These are phyloP conservation scores for Acacia crassicarpa DNA, from an alignment of 306 rosid species.

Conservation along the genomic window DNA sequence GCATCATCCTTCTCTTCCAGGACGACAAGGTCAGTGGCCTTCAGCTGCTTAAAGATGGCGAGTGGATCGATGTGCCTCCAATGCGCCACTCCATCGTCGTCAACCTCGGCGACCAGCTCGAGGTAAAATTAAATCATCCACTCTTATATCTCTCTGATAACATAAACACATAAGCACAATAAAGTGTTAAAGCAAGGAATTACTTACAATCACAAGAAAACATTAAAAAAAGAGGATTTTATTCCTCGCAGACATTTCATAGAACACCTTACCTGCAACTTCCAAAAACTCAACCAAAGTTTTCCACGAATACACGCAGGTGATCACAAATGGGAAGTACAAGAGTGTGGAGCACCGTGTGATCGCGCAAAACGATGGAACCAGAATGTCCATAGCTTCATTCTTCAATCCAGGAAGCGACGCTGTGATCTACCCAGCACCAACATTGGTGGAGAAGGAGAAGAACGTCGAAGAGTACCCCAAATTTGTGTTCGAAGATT, in stretches of 20 bases:
- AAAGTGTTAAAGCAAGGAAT: not conserved
- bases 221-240: not conserved
- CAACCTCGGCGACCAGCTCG: slow-evolving; percentile 9
- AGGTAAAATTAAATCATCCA: not conserved
- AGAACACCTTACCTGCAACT: not conserved
- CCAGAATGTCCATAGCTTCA: slow-evolving; percentile 8
- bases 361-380: not conserved
- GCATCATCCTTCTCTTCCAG: slow-evolving; percentile 2
- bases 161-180: not conserved
- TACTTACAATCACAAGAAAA: not conserved
- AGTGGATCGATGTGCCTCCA: slow-evolving; percentile 5
- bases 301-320: not conserved
- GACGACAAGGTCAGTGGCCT: slow-evolving; percentile 1
- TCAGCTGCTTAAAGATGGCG: not conserved
- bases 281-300: not conserved
- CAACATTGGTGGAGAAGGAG: slow-evolving; percentile 50
- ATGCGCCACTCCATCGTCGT: slow-evolving; percentile 8
- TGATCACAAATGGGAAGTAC: slow-evolving; percentile 11
- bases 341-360: slow-evolving; percentile 8
- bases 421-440: not conserved
- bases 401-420: not conserved
- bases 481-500: slow-evolving; percentile 64
- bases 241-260: not conserved
- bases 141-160: no score
- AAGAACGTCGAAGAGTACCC: slow-evolving; percentile 53